phyloP scores from a whole-genome alignment of 1,284 basidiomycete species.

The Agroathelia rolfsii region DNA sequence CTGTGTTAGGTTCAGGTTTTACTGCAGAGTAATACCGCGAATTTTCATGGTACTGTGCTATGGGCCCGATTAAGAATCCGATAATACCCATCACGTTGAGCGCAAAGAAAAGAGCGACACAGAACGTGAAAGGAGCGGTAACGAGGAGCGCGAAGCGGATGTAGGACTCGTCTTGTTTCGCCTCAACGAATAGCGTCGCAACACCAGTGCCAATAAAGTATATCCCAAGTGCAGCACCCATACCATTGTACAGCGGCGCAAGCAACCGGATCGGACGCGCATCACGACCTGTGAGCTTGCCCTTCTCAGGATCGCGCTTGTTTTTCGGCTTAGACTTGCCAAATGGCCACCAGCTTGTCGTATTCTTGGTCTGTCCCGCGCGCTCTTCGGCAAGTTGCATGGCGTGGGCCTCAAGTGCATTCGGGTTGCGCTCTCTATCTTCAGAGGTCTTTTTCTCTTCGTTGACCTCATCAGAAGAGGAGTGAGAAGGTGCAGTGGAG shows the following conservation, averaged over 20 bases:
- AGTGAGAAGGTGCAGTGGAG: too few species aligned
- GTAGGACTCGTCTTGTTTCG: slow-evolving; percentile 37
- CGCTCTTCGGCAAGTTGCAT: slow-evolving; percentile 23
- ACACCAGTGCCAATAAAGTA: slow-evolving; percentile 28
- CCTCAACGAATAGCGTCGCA: slow-evolving; percentile 32
- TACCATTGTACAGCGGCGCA: slow-evolving; percentile 41
- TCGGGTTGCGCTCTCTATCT: slow-evolving; percentile 14
- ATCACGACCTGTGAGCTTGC: slow-evolving; percentile 18
- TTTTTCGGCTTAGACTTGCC: slow-evolving; percentile 19
- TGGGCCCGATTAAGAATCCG: slow-evolving; percentile 26
- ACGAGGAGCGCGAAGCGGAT: slow-evolving; percentile 36
- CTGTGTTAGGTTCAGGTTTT: slow-evolving; percentile 27
- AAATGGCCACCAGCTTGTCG: slow-evolving; percentile 11
- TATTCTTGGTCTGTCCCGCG: too few species aligned
- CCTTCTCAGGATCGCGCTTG: slow-evolving; percentile 26
- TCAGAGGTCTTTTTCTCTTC: slow-evolving; percentile 13
- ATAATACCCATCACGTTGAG: slow-evolving; percentile 15
- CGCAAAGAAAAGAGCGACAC: slow-evolving; percentile 40
- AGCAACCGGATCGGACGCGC: slow-evolving; percentile 36
- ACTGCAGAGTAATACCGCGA: slow-evolving; percentile 35
- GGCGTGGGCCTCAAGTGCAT: slow-evolving; percentile 7
- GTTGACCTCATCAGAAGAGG: slow-evolving; percentile 10
- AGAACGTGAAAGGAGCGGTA: slow-evolving; percentile 40
- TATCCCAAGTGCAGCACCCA: slow-evolving; percentile 36
- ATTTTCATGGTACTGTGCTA: slow-evolving; percentile 38